A percentile compares a stretch with the other conserved stretches of the same genome.
phyloP scores from a whole-genome alignment of 768 basidiomycete species.

The Psilocybe subaeruginosa region DNA sequence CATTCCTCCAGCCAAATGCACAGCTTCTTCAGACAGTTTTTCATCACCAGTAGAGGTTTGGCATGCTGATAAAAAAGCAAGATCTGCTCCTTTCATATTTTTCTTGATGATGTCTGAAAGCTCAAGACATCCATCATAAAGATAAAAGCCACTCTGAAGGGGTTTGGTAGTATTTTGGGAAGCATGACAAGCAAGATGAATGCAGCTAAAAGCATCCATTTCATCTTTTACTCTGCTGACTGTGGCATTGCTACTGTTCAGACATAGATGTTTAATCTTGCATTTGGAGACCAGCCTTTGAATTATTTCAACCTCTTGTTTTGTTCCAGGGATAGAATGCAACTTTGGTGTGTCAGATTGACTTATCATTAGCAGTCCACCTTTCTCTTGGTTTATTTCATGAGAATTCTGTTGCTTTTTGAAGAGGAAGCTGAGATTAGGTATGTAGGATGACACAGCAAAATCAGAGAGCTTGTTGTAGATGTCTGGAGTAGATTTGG shows the following conservation, averaged over 20 bases:
- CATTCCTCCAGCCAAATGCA: constrained; percentile 17
- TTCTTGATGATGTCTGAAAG: constrained; percentile 1
- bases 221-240: background rate
- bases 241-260: background rate
- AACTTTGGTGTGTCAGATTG: constrained; percentile 9
- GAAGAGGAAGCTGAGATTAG: constrained; percentile 11
- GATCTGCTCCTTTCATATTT: background rate
- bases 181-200: constrained; percentile 14
- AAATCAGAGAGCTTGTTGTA: constrained; percentile 7
- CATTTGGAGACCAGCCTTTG: background rate
- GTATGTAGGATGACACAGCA: constrained; percentile 17
- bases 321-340: background rate
- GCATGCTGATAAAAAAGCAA: constrained; percentile 14
- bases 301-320: background rate
- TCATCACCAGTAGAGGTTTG: background rate
- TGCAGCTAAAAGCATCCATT: background rate
- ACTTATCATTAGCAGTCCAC: constrained; percentile 6
- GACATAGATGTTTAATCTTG: background rate
- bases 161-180: constrained; percentile 4
- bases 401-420: background rate
- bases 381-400: background rate
- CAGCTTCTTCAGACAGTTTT: constrained; percentile 11
- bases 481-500: background rate
- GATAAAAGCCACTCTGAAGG: constrained; percentile 6
- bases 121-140: background rate